A percentile compares a stretch with the other conserved stretches of the same genome.
Evolutionary conservation across 441 rosid genomes (phyloP).

Genomic region (Adansonia gregorii): DNA sequence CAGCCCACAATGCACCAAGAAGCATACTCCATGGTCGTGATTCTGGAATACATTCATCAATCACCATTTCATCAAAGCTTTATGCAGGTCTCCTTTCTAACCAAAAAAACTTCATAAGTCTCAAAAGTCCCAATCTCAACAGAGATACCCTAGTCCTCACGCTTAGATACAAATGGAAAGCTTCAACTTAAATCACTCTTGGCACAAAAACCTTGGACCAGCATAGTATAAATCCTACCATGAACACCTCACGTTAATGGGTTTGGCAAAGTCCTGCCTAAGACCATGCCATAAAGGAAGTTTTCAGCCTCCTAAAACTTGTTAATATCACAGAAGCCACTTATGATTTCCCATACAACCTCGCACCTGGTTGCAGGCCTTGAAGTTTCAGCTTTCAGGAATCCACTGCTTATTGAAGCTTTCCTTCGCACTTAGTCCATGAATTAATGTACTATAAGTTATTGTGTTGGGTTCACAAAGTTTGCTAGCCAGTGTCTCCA

Average conservation of each 20-base stretch:
- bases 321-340: no score
- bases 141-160: conserved; percentile 73
- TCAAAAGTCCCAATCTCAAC: conserved; percentile 51
- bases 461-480: no score
- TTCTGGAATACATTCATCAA: conserved; percentile 58
- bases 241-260: conserved; percentile 76
- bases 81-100: conserved; percentile 58
- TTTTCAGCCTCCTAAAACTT: no score
- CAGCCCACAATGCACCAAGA: conserved; percentile 46
- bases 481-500: no score
- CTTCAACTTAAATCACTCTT: conserved; percentile 47
- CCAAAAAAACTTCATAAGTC: conserved; percentile 52
- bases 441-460: no score
- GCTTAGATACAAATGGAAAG: conserved; percentile 62
- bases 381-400: no score
- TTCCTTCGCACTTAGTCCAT: no score
- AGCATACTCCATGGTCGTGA: conserved; percentile 53
- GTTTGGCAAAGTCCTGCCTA: conserved; percentile 51
- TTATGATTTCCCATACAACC: no score
- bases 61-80: conserved; percentile 68
- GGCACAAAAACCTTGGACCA: conserved; percentile 59
- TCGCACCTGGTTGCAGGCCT: no score
- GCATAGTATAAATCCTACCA: conserved; percentile 61
- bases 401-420: no score
- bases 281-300: no score